Conservation (phyloP, 164 flowering plant species). For the Brasenia schreberi region DNA sequence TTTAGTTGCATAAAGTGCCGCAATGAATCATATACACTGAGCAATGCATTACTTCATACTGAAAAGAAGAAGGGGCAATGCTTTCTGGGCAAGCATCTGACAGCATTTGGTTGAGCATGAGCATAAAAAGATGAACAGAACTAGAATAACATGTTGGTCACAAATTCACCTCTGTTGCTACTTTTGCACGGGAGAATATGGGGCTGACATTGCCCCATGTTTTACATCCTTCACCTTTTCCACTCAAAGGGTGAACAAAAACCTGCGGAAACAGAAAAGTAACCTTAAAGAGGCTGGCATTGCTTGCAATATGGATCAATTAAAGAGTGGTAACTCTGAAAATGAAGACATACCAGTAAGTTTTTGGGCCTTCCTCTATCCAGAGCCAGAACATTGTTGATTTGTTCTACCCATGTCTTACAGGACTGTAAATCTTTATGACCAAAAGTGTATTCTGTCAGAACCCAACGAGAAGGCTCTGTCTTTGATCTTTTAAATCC, state of each 20-base stretch:
- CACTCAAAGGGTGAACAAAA: slow-evolving; percentile 82
- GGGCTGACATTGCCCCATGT: slow-evolving; percentile 77
- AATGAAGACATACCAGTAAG: slow-evolving; percentile 49
- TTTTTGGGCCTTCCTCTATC: slow-evolving; percentile 61
- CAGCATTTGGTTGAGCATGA: not conserved
- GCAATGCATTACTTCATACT: not conserved
- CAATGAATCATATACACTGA: not conserved
- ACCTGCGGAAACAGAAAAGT: slow-evolving; percentile 34
- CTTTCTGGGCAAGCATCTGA: not conserved
- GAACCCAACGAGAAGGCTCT: no score
- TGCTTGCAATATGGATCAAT: not conserved
- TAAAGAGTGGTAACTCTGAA: not conserved
- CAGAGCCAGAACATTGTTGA: slow-evolving; percentile 26
- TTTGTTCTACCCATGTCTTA: slow-evolving; percentile 49
- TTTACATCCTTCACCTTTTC: slow-evolving; percentile 61
- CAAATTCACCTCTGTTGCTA: slow-evolving; percentile 57
- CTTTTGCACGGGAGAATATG: slow-evolving; percentile 65
- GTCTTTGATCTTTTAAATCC: no score
- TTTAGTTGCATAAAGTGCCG: not conserved
- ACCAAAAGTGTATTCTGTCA: slow-evolving; percentile 42
- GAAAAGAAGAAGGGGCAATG: not conserved
- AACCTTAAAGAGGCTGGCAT: not conserved
- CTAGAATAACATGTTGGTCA: not conserved
- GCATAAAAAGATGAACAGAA: not conserved
- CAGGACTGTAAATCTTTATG: slow-evolving; percentile 49